These are phyloP conservation scores for Rehmannia glutinosa DNA, from an alignment of 257 asterid species.

Conservation along the genomic window DNA sequence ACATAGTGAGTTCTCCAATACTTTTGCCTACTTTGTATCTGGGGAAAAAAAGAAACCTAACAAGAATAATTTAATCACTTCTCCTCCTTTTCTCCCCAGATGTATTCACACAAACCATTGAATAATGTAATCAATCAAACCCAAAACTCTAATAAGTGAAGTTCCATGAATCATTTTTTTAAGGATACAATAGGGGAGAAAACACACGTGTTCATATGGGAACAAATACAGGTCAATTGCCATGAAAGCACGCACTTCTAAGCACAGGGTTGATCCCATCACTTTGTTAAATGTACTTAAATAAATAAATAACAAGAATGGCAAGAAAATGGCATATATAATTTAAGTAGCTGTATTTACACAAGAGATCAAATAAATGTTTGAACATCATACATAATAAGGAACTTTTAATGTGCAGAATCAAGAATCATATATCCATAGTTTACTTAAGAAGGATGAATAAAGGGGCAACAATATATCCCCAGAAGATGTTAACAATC, in stretches of 20 bases:
- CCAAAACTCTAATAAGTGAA: too few relatives aligned
- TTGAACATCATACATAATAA: slow-evolving; percentile 2
- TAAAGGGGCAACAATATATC: not conserved
- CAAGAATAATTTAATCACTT: too few relatives aligned
- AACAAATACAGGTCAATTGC: too few relatives aligned
- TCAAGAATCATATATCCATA: slow-evolving; percentile 2
- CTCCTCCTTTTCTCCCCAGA: too few relatives aligned
- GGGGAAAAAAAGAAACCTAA: not conserved
- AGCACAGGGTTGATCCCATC: too few relatives aligned
- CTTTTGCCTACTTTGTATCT: not conserved
- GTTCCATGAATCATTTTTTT: too few relatives aligned
- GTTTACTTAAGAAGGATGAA: not conserved
- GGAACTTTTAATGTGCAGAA: slow-evolving; percentile 9
- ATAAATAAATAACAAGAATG: not conserved
- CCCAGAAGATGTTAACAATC: slow-evolving; percentile 1
- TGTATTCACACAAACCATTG: too few relatives aligned
- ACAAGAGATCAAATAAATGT: slow-evolving; percentile 21
- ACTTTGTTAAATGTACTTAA: not conserved
- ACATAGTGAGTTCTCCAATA: not conserved
- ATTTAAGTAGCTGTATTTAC: slow-evolving; percentile 12
- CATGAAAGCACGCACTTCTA: too few relatives aligned
- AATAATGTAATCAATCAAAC: too few relatives aligned
- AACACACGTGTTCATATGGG: too few relatives aligned
- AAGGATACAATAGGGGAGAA: too few relatives aligned
- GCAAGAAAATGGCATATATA: not conserved